phyloP scores from a whole-genome alignment of 1,284 basidiomycete species.

The Ceratobasidium sp. region DNA sequence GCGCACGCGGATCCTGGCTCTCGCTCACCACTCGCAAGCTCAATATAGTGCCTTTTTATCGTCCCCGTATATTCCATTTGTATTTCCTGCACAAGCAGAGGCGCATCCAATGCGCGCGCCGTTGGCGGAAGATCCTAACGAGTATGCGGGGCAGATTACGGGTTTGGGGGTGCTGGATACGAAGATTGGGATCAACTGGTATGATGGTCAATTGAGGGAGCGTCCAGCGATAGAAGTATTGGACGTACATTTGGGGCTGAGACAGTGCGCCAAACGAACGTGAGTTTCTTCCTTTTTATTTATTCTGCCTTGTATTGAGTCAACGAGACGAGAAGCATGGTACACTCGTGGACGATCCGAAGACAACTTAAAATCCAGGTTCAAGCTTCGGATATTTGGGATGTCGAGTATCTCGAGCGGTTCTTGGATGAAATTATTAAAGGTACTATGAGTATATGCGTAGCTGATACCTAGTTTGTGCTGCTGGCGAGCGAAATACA shows the following conservation, averaged over 20 bases:
- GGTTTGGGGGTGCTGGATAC: conserved; percentile 25
- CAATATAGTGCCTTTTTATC: conserved; percentile 24
- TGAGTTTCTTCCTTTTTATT: conserved; percentile 1
- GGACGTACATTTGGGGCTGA: conserved; percentile 31
- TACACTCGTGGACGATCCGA: conserved; percentile 25
- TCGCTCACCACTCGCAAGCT: background rate
- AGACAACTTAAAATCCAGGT: conserved; percentile 21
- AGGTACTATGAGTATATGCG: conserved; percentile 37
- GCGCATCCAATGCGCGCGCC: conserved; percentile 26
- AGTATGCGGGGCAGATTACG: conserved; percentile 3
- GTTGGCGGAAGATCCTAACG: conserved; percentile 17
- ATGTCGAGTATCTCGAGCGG: conserved; percentile 13
- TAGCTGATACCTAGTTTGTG: background rate
- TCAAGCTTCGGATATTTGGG: conserved; percentile 40
- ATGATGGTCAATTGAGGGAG: no score
- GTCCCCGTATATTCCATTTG: conserved; percentile 10
- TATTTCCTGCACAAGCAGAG: conserved; percentile 14
- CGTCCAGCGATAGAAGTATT: background rate
- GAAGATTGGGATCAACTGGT: conserved; percentile 17
- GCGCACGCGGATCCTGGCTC: conserved; percentile 6
- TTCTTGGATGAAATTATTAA: conserved; percentile 36
- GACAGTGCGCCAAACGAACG: conserved; percentile 30
- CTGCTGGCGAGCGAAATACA: background rate
- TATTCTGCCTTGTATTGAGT: background rate
- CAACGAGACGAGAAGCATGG: conserved; percentile 11